Base-by-base conservation (phyloP, 768 basidiomycete genomes). In the Auricularia sp. region DNA sequence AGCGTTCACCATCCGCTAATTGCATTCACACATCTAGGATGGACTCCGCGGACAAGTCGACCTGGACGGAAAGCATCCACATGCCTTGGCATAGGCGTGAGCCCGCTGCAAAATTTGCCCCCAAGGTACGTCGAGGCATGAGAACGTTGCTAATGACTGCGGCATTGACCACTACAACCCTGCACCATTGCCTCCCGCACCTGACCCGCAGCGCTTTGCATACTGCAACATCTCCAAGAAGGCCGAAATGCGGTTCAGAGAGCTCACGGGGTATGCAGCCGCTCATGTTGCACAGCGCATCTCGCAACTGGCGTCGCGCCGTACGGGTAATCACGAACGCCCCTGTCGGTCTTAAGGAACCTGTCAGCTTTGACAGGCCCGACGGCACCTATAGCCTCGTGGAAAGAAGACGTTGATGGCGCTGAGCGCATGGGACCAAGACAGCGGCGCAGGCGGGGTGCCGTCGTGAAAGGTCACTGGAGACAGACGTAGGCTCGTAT, bases 291-390 rank as follows among this genome's bases (percentile, higher is more conserved):
- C 86, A 86, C 68, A 82, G 84, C 12, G 85, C 85, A 11, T 82
- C 83, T 36, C 83, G 81, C 71, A 87, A 87, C 70, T 75, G 81
- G 67, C 73, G 81, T 47, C 80, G 86, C 33, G 72, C 78, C 21
- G 83, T 81, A 33, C 77, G 85, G 66, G 76, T 87, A 63, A 87
- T 87, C 70, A 85, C 85, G 54, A 87, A 87, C 67, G 85, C 86
- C 62, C 84, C 85, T 3, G 84, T 85, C 6, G 74, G 79, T 43
- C 73, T 85, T 61, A 78, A 76, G 61, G 74, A 80, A 65, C 84
- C 85, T 23, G 86, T 87, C 72, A 75, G 79, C 42, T 83, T 85
- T 67, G 68, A 76, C 47, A 74, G 81, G 53, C 75, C 74, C 34
- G 71, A 80, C 67, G 72, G 75, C 0, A 80, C 83, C 18, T 81